A percentile compares a stretch with the other conserved stretches of the same genome.
Conservation (phyloP, 192 early-diverging fungal species). For the Phlyctochytrium arcticum region DNA sequence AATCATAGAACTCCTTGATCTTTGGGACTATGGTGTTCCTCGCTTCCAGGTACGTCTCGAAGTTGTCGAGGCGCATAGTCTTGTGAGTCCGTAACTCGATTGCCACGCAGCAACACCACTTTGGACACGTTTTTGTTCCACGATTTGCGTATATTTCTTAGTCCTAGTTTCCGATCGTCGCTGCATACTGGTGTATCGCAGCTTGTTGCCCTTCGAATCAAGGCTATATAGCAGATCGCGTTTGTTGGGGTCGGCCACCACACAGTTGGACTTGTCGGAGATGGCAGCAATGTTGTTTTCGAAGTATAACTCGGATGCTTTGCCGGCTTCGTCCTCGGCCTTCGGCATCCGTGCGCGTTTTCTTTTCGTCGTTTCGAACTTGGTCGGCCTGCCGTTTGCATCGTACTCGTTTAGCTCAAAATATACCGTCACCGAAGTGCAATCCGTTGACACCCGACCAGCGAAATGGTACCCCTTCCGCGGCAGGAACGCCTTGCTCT, state of each 20-base stretch:
- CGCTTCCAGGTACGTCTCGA: neutral
- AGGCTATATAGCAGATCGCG: conserved; percentile 15
- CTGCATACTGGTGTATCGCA: conserved; percentile 6
- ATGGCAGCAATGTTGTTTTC: conserved; percentile 7
- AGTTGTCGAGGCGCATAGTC: neutral
- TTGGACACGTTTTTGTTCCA: neutral
- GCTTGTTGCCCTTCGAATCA: neutral
- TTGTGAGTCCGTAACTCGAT: neutral
- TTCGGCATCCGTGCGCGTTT: neutral
- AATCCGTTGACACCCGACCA: neutral
- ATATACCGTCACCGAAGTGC: neutral
- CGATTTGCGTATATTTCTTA: neutral
- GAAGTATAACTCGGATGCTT: neutral
- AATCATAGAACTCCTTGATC: neutral
- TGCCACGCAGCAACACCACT: neutral
- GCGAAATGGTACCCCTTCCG: neutral
- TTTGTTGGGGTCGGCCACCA: conserved; percentile 14
- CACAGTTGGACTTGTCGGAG: neutral
- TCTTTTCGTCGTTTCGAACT: too few species aligned
- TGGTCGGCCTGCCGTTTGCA: neutral
- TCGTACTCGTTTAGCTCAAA: neutral
- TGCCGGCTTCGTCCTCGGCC: neutral
- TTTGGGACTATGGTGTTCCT: neutral
- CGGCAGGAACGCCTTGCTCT: neutral
- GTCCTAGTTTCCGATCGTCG: neutral